Evolutionary conservation across 495 filamentous ascomycete species (phyloP).

Genomic region (Neurospora sp.): DNA sequence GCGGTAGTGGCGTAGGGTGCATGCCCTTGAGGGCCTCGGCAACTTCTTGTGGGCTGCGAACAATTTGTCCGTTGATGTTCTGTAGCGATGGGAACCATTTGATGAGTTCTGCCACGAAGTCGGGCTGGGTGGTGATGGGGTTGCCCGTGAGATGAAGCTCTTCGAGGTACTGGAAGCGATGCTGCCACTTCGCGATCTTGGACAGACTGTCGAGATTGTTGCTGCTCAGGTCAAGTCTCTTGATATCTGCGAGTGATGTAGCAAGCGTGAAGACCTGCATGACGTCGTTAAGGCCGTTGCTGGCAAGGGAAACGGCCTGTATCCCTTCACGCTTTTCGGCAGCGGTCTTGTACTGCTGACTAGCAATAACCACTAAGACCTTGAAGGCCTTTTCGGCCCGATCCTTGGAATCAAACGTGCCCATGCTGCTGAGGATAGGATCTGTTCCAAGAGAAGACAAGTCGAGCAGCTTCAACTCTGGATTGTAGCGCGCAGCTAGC

Average conservation of each 20-base stretch:
- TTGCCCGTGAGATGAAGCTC: constrained; percentile 70
- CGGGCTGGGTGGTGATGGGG: constrained; percentile 53
- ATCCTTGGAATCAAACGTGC: constrained; percentile 60
- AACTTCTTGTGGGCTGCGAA: constrained; percentile 60
- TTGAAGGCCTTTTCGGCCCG: constrained; percentile 84
- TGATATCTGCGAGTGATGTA: constrained; percentile 66
- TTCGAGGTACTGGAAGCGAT: constrained; percentile 65
- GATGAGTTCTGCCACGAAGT: constrained; percentile 59
- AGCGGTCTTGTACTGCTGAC: constrained; percentile 54
- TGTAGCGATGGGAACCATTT: constrained; percentile 73
- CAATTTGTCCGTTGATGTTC: constrained; percentile 58
- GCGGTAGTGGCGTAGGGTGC: constrained; percentile 52
- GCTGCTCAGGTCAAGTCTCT: constrained; percentile 74
- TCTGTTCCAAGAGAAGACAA: constrained; percentile 67
- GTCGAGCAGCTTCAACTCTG: constrained; percentile 61
- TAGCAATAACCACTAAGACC: constrained; percentile 73
- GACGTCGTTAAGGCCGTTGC: constrained; percentile 65
- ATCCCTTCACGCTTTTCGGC: constrained; percentile 63
- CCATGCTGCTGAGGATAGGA: constrained; percentile 53
- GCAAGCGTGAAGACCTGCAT: constrained; percentile 59
- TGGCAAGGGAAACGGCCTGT: constrained; percentile 62
- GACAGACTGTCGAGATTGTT: constrained; percentile 63
- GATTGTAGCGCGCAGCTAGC: constrained; percentile 63
- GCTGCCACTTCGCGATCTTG: constrained; percentile 67
- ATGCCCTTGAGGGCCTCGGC: constrained; percentile 29